phyloP scores from a whole-genome alignment of 441 rosid species.

The Erysimum cheiri region DNA sequence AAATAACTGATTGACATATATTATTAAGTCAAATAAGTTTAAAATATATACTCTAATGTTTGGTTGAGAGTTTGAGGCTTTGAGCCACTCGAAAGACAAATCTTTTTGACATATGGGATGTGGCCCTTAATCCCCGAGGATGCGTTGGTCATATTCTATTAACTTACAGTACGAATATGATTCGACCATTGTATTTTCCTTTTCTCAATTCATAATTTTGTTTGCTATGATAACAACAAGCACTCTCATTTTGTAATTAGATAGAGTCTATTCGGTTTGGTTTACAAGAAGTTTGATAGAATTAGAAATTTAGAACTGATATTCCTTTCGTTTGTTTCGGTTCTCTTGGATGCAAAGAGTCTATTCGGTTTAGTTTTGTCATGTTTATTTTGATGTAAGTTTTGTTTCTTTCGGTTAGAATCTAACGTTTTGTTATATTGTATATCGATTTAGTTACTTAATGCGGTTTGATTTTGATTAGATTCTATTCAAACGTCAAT shows the following conservation, averaged over 20 bases:
- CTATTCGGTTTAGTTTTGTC: too few species aligned
- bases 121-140: slow-evolving; percentile 23
- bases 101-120: slow-evolving; percentile 29
- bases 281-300: not conserved
- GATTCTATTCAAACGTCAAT: slow-evolving; percentile 8
- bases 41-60: not conserved
- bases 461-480: not conserved
- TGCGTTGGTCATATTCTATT: slow-evolving; percentile 25
- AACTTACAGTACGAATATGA: slow-evolving; percentile 18
- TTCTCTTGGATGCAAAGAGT: too few species aligned
- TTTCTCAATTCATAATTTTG: not conserved
- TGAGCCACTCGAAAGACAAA: slow-evolving; percentile 32
- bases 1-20: slow-evolving; percentile 15
- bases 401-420: not conserved
- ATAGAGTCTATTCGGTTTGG: not conserved
- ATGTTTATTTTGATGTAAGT: too few species aligned
- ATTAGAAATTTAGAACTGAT: not conserved
- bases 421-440: not conserved
- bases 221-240: not conserved
- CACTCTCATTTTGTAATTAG: not conserved
- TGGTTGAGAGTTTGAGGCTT: slow-evolving; percentile 33
- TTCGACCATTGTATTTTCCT: slow-evolving; percentile 5
- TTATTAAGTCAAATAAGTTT: slow-evolving; percentile 26
- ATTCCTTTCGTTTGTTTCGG: not conserved
- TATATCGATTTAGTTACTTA: not conserved